phyloP scores from a whole-genome alignment of 805 yeast genomes.

The Cyberlindnera nakhonratchasimensis region DNA sequence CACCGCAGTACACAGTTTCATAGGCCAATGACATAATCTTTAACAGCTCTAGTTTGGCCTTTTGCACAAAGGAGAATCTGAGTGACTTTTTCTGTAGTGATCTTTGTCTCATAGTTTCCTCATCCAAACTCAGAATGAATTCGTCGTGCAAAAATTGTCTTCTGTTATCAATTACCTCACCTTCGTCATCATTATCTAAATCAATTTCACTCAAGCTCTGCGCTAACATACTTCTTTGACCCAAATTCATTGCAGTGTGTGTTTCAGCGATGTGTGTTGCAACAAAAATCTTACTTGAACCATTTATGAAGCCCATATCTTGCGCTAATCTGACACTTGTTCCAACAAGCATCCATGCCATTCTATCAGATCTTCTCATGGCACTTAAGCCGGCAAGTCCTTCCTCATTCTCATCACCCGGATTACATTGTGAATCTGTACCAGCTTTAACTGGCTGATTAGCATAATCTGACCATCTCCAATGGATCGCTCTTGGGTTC shows the following conservation, averaged over 20 bases:
- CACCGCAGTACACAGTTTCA: constrained; percentile 73
- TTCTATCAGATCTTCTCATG: constrained; percentile 78
- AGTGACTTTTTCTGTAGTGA: constrained; percentile 31
- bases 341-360: constrained; percentile 94
- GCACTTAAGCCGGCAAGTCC: constrained; percentile 76
- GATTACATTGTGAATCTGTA: constrained; percentile 5
- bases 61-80: constrained; percentile 58
- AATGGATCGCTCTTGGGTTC: constrained; percentile 93
- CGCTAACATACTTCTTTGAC: constrained; percentile 72
- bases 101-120: constrained; percentile 27
- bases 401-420: constrained; percentile 36
- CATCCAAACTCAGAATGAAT: constrained; percentile 29
- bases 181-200: constrained; percentile 40
- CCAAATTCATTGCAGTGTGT: constrained; percentile 75
- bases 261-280: constrained; percentile 87
- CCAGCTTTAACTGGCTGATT: constrained; percentile 18
- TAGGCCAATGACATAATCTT: constrained; percentile 80
- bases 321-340: constrained; percentile 83
- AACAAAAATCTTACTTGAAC: constrained; percentile 66
- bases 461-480: constrained; percentile 84
- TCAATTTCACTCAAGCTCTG: constrained; percentile 69
- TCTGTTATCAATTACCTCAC: constrained; percentile 25
- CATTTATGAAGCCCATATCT: constrained; percentile 76
- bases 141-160: constrained; percentile 31
- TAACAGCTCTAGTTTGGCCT: constrained; percentile 75